Evolutionary conservation across 768 basidiomycete genomes (phyloP).

Genomic region (Sutorius australiensis): DNA sequence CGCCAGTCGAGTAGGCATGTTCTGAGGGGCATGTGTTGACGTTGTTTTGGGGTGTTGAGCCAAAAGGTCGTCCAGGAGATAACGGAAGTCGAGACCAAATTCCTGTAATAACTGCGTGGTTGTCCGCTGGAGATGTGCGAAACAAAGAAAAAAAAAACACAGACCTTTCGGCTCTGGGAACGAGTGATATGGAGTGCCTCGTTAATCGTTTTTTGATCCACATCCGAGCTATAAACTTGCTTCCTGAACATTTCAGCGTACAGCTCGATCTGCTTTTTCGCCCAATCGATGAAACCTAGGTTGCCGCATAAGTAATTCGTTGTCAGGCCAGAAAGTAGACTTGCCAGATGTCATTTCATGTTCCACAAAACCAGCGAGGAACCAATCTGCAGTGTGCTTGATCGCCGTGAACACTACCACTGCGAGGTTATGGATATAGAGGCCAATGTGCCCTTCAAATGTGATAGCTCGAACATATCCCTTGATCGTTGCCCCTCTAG

Average conservation of each 20-base stretch:
- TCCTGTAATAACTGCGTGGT: constrained; percentile 73
- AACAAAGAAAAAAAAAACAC: constrained; percentile 4
- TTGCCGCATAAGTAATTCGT: not conserved
- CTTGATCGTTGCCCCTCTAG: constrained; percentile 70
- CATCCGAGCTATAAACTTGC: constrained; percentile 86
- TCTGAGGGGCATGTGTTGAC: constrained; percentile 14
- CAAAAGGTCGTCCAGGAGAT: constrained; percentile 77
- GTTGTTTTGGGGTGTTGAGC: constrained; percentile 45
- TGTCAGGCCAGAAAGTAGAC: constrained; percentile 26
- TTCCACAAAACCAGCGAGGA: constrained; percentile 91
- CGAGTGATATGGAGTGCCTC: constrained; percentile 78
- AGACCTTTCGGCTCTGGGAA: constrained; percentile 79
- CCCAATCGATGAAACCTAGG: constrained; percentile 92
- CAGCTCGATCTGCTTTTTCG: constrained; percentile 75
- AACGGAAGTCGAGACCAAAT: constrained; percentile 91
- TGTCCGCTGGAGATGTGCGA: not conserved
- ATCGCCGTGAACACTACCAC: constrained; percentile 91
- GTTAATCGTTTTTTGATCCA: constrained; percentile 63
- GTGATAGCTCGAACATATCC: constrained; percentile 80
- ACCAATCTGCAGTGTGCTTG: constrained; percentile 98
- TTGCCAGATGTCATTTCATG: constrained; percentile 89
- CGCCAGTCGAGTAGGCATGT: constrained; percentile 29
- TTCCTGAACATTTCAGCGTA: constrained; percentile 84
- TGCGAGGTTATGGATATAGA: constrained; percentile 84
- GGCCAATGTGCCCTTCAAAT: constrained; percentile 83